Percentiles rank a stretch among this genome's conserved stretches.
phyloP scores from a whole-genome alignment of 2,329 filamentous ascomycete genomes.

The Sporothrix dimorphospora region DNA sequence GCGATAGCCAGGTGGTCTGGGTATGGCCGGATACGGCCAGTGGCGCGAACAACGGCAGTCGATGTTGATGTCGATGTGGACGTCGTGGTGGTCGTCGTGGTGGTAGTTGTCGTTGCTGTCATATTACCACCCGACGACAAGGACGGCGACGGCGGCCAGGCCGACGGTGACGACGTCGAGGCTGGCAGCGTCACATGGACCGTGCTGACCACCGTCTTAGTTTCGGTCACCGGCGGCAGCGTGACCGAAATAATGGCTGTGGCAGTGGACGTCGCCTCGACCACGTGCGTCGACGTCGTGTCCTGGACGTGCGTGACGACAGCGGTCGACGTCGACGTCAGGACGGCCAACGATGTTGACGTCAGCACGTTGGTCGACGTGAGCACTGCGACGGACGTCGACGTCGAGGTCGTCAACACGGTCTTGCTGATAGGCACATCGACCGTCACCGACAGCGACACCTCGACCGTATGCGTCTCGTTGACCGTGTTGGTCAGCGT shows the following conservation, averaged over 20 bases:
- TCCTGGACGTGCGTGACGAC: conserved; percentile 10
- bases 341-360: not conserved
- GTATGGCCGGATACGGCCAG: not conserved
- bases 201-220: conserved; percentile 12
- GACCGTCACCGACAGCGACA: not conserved
- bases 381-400: not conserved
- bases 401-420: not conserved
- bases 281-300: conserved; percentile 7
- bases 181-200: not conserved
- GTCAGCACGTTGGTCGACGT: not conserved
- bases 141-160: not conserved
- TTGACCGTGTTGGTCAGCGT: conserved; percentile 18
- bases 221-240: not conserved
- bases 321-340: not conserved
- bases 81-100: not conserved
- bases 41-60: not conserved
- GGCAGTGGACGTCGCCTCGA: not conserved
- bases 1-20: not conserved
- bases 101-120: not conserved
- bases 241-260: not conserved
- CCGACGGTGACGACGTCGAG: not conserved
- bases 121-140: not conserved
- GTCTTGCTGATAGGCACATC: conserved; percentile 3
- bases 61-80: not conserved
- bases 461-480: conserved; percentile 21